Percentiles rank a stretch among this genome's conserved stretches.
Conservation (phyloP, 441 rosid genomes). For the Pelargonium myrrhifolium region DNA sequence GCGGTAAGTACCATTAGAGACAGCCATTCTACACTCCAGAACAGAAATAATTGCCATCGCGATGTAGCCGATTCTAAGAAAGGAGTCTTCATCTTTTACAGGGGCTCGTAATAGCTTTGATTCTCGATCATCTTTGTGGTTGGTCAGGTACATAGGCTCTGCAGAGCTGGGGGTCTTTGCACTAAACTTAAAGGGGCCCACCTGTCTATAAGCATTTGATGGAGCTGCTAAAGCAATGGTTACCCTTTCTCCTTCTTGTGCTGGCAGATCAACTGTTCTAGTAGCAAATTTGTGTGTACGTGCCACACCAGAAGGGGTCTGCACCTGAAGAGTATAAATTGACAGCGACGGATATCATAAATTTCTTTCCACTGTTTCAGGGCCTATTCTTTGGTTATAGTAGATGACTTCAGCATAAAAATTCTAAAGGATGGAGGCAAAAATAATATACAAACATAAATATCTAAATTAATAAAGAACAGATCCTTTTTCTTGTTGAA, state of each 20-base stretch:
- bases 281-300: conserved; percentile 89
- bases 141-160: conserved; percentile 84
- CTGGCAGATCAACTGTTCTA: conserved; percentile 82
- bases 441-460: no score
- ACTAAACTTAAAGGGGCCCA: conserved; percentile 74
- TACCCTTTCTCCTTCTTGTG: conserved; percentile 88
- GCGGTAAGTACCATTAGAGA: conserved; percentile 75
- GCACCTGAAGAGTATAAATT: conserved; percentile 44
- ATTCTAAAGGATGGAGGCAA: no score
- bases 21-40: conserved; percentile 86
- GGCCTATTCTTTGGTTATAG: no score
- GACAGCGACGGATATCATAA: background rate
- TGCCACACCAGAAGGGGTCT: conserved; percentile 79
- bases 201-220: conserved; percentile 54
- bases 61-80: conserved; percentile 54
- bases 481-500: no score
- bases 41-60: conserved; percentile 61
- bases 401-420: no score
- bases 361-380: background rate
- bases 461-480: no score
- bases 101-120: conserved; percentile 68
- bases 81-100: conserved; percentile 49
- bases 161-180: conserved; percentile 73
- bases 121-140: conserved; percentile 69
- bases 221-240: conserved; percentile 88